phyloP scores from a whole-genome alignment of 345 rosid genomes.

The Sapria himalayana region DNA sequence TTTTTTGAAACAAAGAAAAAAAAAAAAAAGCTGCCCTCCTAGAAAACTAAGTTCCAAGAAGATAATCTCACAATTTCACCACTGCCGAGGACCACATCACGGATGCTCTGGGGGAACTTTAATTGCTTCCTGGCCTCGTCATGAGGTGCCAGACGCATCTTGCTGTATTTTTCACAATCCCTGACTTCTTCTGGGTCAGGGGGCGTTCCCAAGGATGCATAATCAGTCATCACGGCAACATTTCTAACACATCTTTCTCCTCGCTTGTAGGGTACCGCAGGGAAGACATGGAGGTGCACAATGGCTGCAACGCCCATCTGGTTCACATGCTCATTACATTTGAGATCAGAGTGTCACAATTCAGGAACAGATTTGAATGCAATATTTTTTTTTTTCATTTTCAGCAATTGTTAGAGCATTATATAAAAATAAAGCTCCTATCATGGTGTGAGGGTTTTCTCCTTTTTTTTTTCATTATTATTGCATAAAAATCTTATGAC shows the following conservation, averaged over 20 bases:
- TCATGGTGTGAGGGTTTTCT: too few relatives aligned
- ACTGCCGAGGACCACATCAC: conserved; percentile 89
- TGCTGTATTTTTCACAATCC: conserved; percentile 65
- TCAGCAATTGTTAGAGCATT: too few relatives aligned
- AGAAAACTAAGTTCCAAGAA: neutral
- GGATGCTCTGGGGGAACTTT: conserved; percentile 88
- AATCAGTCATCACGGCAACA: conserved; percentile 83
- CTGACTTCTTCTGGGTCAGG: conserved; percentile 87
- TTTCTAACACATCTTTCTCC: conserved; percentile 99
- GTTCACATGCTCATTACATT: conserved; percentile 9
- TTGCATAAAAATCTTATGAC: too few relatives aligned
- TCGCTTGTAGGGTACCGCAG: conserved; percentile 83
- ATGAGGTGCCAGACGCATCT: conserved; percentile 31
- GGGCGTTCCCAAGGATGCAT: conserved; percentile 71
- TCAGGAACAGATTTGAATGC: too few relatives aligned
- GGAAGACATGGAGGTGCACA: conserved; percentile 85
- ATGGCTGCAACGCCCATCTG: conserved; percentile 98
- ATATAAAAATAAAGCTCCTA: too few relatives aligned
- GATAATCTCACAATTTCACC: conserved; percentile 67
- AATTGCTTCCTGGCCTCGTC: conserved; percentile 56
- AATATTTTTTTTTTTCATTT: too few relatives aligned
- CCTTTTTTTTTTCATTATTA: too few relatives aligned
- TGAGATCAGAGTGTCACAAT: conserved; percentile 8
- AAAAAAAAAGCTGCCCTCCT: neutral
- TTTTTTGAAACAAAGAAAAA: neutral